Conservation (phyloP, 768 basidiomycete species). For the Pholiota molesta region DNA sequence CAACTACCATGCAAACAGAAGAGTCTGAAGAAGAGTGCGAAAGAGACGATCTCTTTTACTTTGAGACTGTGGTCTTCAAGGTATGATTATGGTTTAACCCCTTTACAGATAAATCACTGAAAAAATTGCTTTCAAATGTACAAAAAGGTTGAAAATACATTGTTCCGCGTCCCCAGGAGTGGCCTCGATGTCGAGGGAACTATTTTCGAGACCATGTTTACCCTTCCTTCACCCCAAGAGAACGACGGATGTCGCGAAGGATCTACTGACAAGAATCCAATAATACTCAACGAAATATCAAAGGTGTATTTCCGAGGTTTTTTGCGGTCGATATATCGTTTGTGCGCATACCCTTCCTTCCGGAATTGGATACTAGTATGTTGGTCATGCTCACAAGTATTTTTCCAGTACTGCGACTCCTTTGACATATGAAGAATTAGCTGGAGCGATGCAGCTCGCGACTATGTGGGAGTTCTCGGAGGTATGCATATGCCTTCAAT, state of each 20-base stretch:
- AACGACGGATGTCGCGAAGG: not conserved
- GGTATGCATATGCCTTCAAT: not conserved
- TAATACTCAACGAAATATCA: not conserved
- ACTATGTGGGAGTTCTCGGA: conserved; percentile 14
- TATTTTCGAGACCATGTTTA: conserved; percentile 11
- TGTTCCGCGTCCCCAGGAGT: conserved; percentile 13
- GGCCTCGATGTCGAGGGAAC: conserved; percentile 12
- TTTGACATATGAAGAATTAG: conserved; percentile 12
- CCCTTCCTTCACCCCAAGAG: not conserved
- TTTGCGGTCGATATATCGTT: not conserved
- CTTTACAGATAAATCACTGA: not conserved
- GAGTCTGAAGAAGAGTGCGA: not conserved
- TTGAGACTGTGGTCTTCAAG: not conserved
- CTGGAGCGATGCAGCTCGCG: conserved; percentile 9
- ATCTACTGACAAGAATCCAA: conserved; percentile 4
- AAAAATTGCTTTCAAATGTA: not conserved
- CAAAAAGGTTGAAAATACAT: conserved; percentile 10
- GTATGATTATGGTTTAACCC: not conserved
- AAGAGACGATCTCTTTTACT: not conserved
- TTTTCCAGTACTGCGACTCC: not conserved
- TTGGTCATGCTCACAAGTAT: no score
- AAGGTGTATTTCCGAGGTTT: not conserved
- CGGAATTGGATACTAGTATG: no score
- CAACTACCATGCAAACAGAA: no score
- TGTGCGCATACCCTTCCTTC: not conserved